Evolutionary conservation across 495 filamentous ascomycete genomes (phyloP).

Genomic region (Viridothelium virens): DNA sequence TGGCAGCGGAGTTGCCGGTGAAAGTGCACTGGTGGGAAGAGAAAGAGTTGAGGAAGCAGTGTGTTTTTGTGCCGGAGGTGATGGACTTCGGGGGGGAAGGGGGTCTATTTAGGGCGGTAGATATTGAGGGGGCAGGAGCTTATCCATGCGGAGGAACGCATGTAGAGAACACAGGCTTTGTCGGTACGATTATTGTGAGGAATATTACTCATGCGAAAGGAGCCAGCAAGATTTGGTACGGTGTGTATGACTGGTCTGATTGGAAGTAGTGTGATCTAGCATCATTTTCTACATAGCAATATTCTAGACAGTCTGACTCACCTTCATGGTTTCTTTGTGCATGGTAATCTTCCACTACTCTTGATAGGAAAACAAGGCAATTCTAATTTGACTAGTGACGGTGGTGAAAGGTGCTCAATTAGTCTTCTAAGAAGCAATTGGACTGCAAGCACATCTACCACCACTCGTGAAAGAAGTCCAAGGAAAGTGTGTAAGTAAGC

Average conservation of each 20-base stretch:
- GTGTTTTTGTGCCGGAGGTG: slow-evolving; percentile 44
- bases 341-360: too few species aligned
- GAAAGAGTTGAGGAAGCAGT: slow-evolving; percentile 34
- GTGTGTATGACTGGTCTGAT: neutral
- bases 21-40: slow-evolving; percentile 16
- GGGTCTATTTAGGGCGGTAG: slow-evolving; percentile 41
- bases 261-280: neutral
- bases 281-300: too few species aligned
- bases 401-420: too few species aligned
- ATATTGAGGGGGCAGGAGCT: slow-evolving; percentile 48
- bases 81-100: slow-evolving; percentile 41
- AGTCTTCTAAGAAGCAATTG: too few species aligned
- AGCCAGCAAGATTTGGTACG: slow-evolving; percentile 45
- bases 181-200: slow-evolving; percentile 48
- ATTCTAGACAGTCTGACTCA: too few species aligned
- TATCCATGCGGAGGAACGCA: slow-evolving; percentile 58
- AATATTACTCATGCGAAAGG: slow-evolving; percentile 52
- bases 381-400: too few species aligned
- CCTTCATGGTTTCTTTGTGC: too few species aligned
- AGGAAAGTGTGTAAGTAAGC: too few species aligned
- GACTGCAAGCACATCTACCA: too few species aligned
- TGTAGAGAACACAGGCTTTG: slow-evolving; percentile 44
- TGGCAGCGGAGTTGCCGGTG: too few species aligned
- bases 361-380: too few species aligned
- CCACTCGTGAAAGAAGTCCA: too few species aligned